Evolutionary conservation across 2,329 filamentous ascomycete species (phyloP), one percentile per base, ranked within the genome.

Genomic region (Beauveria asiatica): DNA sequence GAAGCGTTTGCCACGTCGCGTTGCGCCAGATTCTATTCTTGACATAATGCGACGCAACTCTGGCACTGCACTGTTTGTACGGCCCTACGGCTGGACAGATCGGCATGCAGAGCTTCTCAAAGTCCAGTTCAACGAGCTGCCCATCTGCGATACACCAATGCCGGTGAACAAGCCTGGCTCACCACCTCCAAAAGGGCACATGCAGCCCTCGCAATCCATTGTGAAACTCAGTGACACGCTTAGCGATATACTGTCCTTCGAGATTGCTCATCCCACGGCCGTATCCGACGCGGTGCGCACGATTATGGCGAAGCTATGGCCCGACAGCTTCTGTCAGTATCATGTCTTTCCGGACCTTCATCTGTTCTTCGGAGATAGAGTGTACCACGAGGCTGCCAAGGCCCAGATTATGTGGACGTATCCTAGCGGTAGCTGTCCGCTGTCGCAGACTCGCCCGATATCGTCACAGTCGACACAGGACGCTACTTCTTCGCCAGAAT

Each of bases 61-160:
- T 39, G 77, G 79, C 48, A 69, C 67, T 0, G 74, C 77, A 0
- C 78, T 85, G 21, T 83, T 78, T 61, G 70, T 80, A 52, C 74
- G 76, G 27, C 82, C 82, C 50, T 78, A n/a, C n/a, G n/a, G 75
- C 66, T 85, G 82, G 82, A 83, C 78, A 17, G 81, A 83, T 58
- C 60, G 73, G 1, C 82, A 85, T 62, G 66, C 74, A 10, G 67
- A 72, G 48, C 69, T 83, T 2, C 78, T 84, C 6, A 76, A 75
- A 25, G 78, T 74, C 17, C 69, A 69, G 48, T 84, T 83, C 69
- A 62, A 70, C 27, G 71, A 77, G 64, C 70, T 74, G 16, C 73
- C 77, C 17, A 67, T 74, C 5, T 75, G 77, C 66, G 70, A 71
- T 42, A 74, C 68, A 6, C 78, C 79, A 2, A 66, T 74, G 3